These are phyloP conservation scores for Talaromyces piceae DNA, from an alignment of 2,329 filamentous ascomycete species.

Conservation along the genomic window DNA sequence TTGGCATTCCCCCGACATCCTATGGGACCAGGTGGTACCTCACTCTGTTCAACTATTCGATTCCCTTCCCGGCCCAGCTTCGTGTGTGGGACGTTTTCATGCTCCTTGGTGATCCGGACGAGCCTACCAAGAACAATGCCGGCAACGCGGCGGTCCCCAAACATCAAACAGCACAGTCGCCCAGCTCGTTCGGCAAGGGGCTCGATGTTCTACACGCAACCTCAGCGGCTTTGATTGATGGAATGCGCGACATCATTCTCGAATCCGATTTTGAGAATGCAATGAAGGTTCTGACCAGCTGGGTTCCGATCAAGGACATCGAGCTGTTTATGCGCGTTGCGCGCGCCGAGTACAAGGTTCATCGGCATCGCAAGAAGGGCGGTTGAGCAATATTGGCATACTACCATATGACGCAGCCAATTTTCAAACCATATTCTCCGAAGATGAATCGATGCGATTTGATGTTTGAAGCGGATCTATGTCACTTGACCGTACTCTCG, in stretches of 20 bases:
- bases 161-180: not conserved
- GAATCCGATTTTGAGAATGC: constrained; percentile 95
- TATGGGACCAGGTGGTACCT: constrained; percentile 97
- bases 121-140: constrained; percentile 19
- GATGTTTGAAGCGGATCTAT: not conserved
- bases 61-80: constrained; percentile 88
- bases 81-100: constrained; percentile 98
- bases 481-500: not conserved
- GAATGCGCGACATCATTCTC: constrained; percentile 76
- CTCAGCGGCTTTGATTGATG: constrained; percentile 82
- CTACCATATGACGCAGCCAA: not conserved
- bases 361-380: constrained; percentile 41
- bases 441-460: constrained; percentile 1
- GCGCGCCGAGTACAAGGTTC: constrained; percentile 74
- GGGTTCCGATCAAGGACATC: constrained; percentile 89
- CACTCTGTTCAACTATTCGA: constrained; percentile 93
- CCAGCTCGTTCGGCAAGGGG: constrained; percentile 50
- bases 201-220: constrained; percentile 86
- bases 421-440: not conserved
- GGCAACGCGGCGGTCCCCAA: constrained; percentile 1
- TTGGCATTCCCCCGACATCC: constrained; percentile 78
- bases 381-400: not conserved
- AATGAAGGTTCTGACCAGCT: constrained; percentile 94
- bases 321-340: constrained; percentile 88
- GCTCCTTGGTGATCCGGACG: constrained; percentile 72